These are phyloP conservation scores for Phytophthora uliginosa DNA, from an alignment of 352 stramenopile genomes.

Conservation along the genomic window DNA sequence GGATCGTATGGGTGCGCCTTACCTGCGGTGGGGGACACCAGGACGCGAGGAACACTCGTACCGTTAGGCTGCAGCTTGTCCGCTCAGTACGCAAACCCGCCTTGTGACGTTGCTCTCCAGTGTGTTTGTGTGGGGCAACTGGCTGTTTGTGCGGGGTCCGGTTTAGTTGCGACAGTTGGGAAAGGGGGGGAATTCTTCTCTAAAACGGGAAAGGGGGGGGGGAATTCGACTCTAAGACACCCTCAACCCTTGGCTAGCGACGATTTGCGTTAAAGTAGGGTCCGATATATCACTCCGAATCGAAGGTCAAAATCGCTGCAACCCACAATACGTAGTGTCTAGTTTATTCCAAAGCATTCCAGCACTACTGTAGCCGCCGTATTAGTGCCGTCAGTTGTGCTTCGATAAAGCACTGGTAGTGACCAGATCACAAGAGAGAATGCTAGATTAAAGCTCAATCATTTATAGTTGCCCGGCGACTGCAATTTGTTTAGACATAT, in stretches of 20 bases:
- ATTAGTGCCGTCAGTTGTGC: no score
- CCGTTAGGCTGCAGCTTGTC: neutral
- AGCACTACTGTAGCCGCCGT: no score
- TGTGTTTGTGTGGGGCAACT: neutral
- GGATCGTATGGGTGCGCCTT: neutral
- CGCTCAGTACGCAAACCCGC: neutral
- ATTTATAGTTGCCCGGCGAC: no score
- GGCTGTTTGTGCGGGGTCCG: neutral
- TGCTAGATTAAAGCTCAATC: no score
- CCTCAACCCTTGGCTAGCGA: neutral
- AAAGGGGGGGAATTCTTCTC: neutral
- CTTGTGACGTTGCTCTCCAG: neutral
- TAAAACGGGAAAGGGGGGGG: no score
- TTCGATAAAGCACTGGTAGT: no score
- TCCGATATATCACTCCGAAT: neutral
- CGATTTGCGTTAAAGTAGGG: neutral
- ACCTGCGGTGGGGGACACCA: neutral
- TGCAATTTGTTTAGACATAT: no score
- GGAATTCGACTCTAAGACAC: no score
- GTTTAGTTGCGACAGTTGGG: neutral
- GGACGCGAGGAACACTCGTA: no score
- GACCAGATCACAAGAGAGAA: no score
- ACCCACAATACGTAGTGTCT: conserved; percentile 1
- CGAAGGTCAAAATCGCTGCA: neutral
- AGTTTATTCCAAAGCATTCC: no score